phyloP scores from a whole-genome alignment of 2,329 filamentous ascomycete genomes.

The Hawksworthiomyces lignivorus region DNA sequence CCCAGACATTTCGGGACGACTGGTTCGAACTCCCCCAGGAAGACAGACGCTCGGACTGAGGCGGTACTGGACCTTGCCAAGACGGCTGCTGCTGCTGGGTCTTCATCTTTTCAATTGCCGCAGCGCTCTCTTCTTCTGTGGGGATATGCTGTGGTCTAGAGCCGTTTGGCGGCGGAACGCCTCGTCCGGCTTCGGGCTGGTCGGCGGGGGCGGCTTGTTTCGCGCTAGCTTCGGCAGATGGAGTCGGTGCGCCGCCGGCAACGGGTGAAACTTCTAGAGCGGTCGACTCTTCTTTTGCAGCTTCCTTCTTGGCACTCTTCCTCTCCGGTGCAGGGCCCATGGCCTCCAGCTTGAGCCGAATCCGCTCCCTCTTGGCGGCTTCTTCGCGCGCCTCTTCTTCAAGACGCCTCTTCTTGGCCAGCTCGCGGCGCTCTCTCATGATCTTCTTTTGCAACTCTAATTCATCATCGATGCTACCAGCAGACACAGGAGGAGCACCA shows the following conservation, averaged over 20 bases:
- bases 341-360: conserved; percentile 64
- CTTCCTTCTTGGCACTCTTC: conserved; percentile 48
- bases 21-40: conserved; percentile 42
- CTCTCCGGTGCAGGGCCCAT: conserved; percentile 58
- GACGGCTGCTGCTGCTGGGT: conserved; percentile 17
- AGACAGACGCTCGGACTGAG: conserved; percentile 39
- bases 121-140: background rate
- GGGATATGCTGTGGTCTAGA: background rate
- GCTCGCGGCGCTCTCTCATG: conserved; percentile 64
- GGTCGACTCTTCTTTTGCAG: conserved; percentile 31
- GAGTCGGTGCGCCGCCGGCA: background rate
- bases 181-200: background rate
- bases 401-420: conserved; percentile 58
- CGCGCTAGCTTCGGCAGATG: background rate
- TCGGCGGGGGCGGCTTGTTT: background rate
- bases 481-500: conserved; percentile 23
- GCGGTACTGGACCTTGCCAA: conserved; percentile 29
- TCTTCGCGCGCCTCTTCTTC: conserved; percentile 67
- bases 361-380: conserved; percentile 61
- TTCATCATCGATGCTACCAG: conserved; percentile 39
- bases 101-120: no score
- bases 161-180: background rate
- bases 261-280: background rate
- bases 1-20: conserved; percentile 60
- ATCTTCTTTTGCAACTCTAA: conserved; percentile 60